Conservation (phyloP, 2,329 filamentous ascomycete genomes). For the Rhinocladiella mackenziei region DNA sequence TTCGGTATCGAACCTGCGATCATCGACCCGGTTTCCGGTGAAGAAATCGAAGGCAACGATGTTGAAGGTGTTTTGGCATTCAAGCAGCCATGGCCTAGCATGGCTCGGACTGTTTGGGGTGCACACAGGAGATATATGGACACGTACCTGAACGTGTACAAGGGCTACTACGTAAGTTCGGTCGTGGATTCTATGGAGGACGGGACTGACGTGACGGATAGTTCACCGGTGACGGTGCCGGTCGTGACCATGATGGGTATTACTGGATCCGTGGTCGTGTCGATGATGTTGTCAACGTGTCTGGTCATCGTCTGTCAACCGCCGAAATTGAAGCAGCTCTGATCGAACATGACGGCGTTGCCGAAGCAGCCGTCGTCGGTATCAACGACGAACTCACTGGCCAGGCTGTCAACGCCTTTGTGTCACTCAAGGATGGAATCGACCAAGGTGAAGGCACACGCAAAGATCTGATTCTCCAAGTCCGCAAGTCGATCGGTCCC, state of each 20-base stretch:
- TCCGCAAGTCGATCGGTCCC: constrained; percentile 93
- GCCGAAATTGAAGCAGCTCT: constrained; percentile 97
- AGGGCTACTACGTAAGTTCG: constrained; percentile 87
- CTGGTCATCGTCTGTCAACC: constrained; percentile 90
- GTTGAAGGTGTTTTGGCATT: constrained; percentile 95
- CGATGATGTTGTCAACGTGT: constrained; percentile 97
- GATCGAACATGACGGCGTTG: constrained; percentile 83
- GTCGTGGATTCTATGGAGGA: neutral
- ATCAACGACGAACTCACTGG: constrained; percentile 90
- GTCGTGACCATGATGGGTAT: constrained; percentile 94
- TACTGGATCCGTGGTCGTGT: constrained; percentile 99
- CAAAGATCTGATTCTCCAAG: constrained; percentile 91
- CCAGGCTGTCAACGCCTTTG: constrained; percentile 96
- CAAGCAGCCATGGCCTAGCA: constrained; percentile 97
- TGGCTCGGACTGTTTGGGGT: constrained; percentile 96
- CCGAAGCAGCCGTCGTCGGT: constrained; percentile 92
- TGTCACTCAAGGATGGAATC: constrained; percentile 80
- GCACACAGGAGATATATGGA: constrained; percentile 99
- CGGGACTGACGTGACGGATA: constrained; percentile 28
- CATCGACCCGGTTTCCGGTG: constrained; percentile 90
- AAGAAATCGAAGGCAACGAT: constrained; percentile 91
- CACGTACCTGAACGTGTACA: constrained; percentile 95
- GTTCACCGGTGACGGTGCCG: constrained; percentile 73
- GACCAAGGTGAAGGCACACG: constrained; percentile 73
- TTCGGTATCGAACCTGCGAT: constrained; percentile 98